These are phyloP conservation scores for Aspergillus aculeatinus DNA, from an alignment of 2,329 filamentous ascomycete genomes.

Conservation along the genomic window DNA sequence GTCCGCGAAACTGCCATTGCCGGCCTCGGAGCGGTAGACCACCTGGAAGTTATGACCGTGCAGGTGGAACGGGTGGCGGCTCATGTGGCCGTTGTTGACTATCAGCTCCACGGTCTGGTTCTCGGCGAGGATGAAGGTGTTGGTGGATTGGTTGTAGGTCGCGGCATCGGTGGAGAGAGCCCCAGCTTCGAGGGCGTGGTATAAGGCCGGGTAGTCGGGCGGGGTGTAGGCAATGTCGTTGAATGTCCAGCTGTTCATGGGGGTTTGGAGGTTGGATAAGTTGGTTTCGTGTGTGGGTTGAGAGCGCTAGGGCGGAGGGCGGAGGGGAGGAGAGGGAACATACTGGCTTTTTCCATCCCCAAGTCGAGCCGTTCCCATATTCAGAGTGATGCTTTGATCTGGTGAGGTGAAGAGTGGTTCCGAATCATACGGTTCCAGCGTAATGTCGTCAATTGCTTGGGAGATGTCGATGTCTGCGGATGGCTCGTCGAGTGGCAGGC, in stretches of 20 bases:
- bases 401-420: slow-evolving; percentile 8
- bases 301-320: slow-evolving; percentile 55
- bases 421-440: slow-evolving; percentile 44
- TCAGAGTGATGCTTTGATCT: slow-evolving; percentile 8
- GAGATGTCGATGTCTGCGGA: slow-evolving; percentile 55
- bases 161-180: slow-evolving; percentile 53
- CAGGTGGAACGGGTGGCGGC: slow-evolving; percentile 72
- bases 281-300: slow-evolving; percentile 25
- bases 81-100: slow-evolving; percentile 40
- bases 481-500: slow-evolving; percentile 35
- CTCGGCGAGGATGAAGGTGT: slow-evolving; percentile 65
- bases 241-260: slow-evolving; percentile 49
- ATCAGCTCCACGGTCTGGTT: slow-evolving; percentile 47
- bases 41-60: slow-evolving; percentile 76
- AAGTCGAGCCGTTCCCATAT: slow-evolving; percentile 59
- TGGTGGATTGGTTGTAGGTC: slow-evolving; percentile 64
- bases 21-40: slow-evolving; percentile 29
- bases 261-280: background rate
- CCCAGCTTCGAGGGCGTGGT: slow-evolving; percentile 65
- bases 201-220: slow-evolving; percentile 75
- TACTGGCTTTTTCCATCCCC: slow-evolving; percentile 41
- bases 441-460: slow-evolving; percentile 58
- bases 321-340: slow-evolving; percentile 33
- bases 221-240: slow-evolving; percentile 73
- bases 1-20: slow-evolving; percentile 25